Base-by-base conservation (phyloP, 225 moss, liverwort and hornwort genomes). In the Climacium dendroides region DNA sequence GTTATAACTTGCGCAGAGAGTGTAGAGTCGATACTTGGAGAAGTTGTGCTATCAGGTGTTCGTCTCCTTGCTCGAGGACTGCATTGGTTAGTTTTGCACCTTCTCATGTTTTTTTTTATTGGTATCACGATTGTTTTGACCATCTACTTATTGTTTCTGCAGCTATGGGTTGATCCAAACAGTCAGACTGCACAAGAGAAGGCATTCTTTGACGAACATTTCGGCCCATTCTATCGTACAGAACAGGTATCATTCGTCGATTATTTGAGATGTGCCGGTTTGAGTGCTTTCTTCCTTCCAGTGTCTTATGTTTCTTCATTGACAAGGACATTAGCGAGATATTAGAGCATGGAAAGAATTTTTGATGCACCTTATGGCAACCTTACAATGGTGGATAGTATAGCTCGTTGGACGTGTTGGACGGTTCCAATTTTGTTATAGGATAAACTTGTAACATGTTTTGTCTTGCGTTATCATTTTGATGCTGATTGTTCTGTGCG, bases 131-230 rank as follows among this genome's bases (percentile, higher is more conserved):
- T 57, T 65, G 50, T 60, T 85, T 64, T 89, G 62, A 85, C 35
- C 35, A 63, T 85, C 54, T 73, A 34, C 20, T n/a, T 86, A 34
- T 77, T 88, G 76, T 77, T 69, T 90, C 30, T 79, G 80, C 92
- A 99, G 98, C 92, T 99, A 55, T 99, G 97, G 98, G 98, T 96
- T 74, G 88, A 93, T 90, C 93, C 95, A 78, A 94, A 91, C 74
- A 97, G 96, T 91, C 89, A 95, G 87, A 84, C 90, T 73, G 95
- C 97, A 86, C 91, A 96, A 86, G 98, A 99, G 78, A 99, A 99
- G 85, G 85, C 89, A 26, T 99, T 92, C 71, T 95, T 95, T 86
- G 98, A 99, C 84, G 83, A 88, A 74, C 93, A 97, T 70, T 89
- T 99, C 87, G 94, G 93, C 43, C 97, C 98, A 48, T 97, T 95